These are phyloP conservation scores for Onygena corvina DNA, from an alignment of 2,329 filamentous ascomycete genomes.

Conservation along the genomic window DNA sequence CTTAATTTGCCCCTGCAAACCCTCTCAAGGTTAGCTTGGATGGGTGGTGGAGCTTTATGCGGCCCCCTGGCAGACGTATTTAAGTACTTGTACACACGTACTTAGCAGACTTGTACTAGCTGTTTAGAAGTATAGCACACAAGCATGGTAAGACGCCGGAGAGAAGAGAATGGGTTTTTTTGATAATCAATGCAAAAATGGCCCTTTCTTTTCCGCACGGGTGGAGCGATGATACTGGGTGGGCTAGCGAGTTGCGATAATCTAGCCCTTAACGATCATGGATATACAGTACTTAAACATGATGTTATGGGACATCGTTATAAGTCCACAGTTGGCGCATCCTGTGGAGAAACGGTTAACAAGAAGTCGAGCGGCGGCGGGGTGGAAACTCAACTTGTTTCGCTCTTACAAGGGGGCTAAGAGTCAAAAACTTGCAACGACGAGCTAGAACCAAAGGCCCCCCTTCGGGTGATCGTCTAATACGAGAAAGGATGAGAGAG, in stretches of 20 bases:
- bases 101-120: neutral
- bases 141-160: neutral
- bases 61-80: slow-evolving; percentile 2
- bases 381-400: slow-evolving; percentile 1
- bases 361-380: neutral
- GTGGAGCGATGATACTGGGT: no score
- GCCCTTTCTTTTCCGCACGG: neutral
- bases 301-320: no score
- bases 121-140: neutral
- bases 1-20: slow-evolving; percentile 2
- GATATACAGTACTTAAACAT: no score
- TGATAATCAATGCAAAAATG: neutral
- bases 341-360: neutral
- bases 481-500: neutral
- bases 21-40: neutral
- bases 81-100: no score
- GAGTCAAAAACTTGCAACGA: neutral
- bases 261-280: no score
- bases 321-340: no score
- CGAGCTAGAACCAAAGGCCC: neutral
- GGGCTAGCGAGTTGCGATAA: no score
- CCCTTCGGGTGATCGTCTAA: slow-evolving; percentile 1
- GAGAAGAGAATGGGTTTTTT: neutral
- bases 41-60: neutral
- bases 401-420: neutral